phyloP scores from a whole-genome alignment of 768 basidiomycete species.

The Tulasnella sp. region DNA sequence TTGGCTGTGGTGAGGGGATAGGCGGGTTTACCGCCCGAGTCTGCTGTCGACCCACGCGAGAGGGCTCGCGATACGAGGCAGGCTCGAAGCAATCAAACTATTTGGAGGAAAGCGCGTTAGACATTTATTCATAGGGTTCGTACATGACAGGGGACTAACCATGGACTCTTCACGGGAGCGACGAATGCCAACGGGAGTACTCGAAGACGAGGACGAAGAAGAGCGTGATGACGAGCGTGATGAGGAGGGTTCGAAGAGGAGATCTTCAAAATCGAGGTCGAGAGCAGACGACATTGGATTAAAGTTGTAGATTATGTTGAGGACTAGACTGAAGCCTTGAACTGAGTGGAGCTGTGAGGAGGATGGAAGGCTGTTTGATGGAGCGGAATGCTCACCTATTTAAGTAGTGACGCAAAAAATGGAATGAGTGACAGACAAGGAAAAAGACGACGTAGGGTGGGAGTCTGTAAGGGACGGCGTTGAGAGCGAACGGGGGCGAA shows the following conservation, averaged over 20 bases:
- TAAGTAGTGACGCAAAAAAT: too few relatives aligned
- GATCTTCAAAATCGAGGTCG: conserved; percentile 13
- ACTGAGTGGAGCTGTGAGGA: too few relatives aligned
- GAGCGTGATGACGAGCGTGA: conserved; percentile 10
- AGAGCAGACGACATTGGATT: too few relatives aligned
- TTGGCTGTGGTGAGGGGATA: neutral
- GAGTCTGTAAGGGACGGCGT: too few relatives aligned
- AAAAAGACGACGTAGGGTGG: too few relatives aligned
- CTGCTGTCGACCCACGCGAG: neutral
- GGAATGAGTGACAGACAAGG: too few relatives aligned
- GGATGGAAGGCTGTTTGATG: too few relatives aligned
- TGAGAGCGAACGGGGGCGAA: too few relatives aligned
- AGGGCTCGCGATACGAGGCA: conserved; percentile 4
- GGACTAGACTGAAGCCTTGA: neutral
- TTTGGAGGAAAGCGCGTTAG: neutral
- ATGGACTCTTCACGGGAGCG: neutral
- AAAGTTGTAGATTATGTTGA: too few relatives aligned
- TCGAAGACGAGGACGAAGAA: neutral
- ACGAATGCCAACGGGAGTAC: neutral
- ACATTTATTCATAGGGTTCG: too few relatives aligned
- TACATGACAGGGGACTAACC: neutral
- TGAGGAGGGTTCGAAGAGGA: conserved; percentile 11
- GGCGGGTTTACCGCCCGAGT: neutral
- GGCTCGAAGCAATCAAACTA: neutral
- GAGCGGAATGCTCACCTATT: too few relatives aligned